phyloP scores from a whole-genome alignment of 768 basidiomycete genomes.

The Sarcodon aspratus region DNA sequence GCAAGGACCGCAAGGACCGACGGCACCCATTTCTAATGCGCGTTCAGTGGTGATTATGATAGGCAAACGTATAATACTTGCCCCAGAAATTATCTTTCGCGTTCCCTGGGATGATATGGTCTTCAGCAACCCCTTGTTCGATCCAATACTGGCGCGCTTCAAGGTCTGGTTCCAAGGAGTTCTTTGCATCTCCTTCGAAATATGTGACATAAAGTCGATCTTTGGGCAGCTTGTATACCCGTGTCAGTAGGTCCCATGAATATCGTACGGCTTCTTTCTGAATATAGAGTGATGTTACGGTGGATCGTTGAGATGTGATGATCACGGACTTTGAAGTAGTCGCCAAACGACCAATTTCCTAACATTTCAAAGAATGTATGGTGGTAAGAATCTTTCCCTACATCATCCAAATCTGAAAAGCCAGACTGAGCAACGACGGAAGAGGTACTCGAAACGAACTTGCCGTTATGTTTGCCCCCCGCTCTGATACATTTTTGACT shows the following conservation, averaged over 20 bases:
- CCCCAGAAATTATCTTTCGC: slow-evolving; percentile 99
- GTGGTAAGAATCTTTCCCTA: slow-evolving; percentile 97
- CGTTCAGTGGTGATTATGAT: background rate
- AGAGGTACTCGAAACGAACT: slow-evolving; percentile 6
- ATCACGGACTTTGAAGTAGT: slow-evolving; percentile 87
- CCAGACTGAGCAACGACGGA: slow-evolving; percentile 1
- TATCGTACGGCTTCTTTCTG: slow-evolving; percentile 89
- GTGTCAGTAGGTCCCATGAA: slow-evolving; percentile 92
- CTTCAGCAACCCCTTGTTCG: slow-evolving; percentile 77
- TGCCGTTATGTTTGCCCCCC: slow-evolving; percentile 97
- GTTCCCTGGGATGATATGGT: slow-evolving; percentile 87
- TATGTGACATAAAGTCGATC: slow-evolving; percentile 96
- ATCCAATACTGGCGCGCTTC: slow-evolving; percentile 87
- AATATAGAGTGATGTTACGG: background rate
- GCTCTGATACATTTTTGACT: slow-evolving; percentile 98
- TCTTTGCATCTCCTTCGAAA: slow-evolving; percentile 88
- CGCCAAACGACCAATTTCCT: slow-evolving; percentile 99
- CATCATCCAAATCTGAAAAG: slow-evolving; percentile 84
- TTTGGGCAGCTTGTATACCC: slow-evolving; percentile 77
- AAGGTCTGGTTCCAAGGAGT: slow-evolving; percentile 75
- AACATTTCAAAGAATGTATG: slow-evolving; percentile 99
- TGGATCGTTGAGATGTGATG: background rate
- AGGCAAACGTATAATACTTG: slow-evolving; percentile 24
- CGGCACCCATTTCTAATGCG: slow-evolving; percentile 86
- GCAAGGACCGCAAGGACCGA: slow-evolving; percentile 96